Percentiles rank a stretch among this genome's conserved stretches.
Conservation (phyloP, 2,329 filamentous ascomycete genomes). For the Calycina marina region DNA sequence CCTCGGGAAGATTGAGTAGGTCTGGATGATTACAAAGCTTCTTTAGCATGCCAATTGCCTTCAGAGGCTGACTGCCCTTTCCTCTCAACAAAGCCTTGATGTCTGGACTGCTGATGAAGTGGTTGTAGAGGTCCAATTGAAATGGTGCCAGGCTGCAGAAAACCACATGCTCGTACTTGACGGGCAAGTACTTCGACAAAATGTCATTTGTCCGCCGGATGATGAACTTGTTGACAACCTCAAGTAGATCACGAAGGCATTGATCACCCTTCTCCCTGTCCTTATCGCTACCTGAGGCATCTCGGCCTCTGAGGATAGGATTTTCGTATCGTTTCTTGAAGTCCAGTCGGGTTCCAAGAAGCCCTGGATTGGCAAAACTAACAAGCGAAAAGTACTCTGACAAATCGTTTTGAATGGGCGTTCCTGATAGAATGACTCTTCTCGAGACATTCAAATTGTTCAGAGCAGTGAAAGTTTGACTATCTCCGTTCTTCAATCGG, state of each 20-base stretch:
- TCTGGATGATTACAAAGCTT: conserved; percentile 98
- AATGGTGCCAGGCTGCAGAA: conserved; percentile 93
- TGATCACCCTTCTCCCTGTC: conserved; percentile 75
- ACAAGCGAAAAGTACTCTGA: conserved; percentile 94
- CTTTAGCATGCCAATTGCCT: conserved; percentile 92
- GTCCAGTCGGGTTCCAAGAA: conserved; percentile 76
- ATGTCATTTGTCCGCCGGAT: conserved; percentile 97
- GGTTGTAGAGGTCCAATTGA: conserved; percentile 86
- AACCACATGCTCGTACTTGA: conserved; percentile 98
- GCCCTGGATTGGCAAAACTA: conserved; percentile 88
- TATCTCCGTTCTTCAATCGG: conserved; percentile 91
- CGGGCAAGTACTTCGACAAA: conserved; percentile 86
- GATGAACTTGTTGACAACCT: conserved; percentile 92
- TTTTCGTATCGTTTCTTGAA: conserved; percentile 92
- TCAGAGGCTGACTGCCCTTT: conserved; percentile 89
- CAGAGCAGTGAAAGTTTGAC: conserved; percentile 82
- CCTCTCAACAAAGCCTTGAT: conserved; percentile 85
- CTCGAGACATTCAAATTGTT: conserved; percentile 82
- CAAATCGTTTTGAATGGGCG: conserved; percentile 96
- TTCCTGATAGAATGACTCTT: conserved; percentile 89
- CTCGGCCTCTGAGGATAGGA: conserved; percentile 80
- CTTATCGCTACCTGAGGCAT: conserved; percentile 73
- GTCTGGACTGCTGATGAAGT: conserved; percentile 90
- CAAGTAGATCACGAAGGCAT: conserved; percentile 64
- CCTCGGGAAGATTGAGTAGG: conserved; percentile 65